Evolutionary conservation across 208 protist species (phyloP).

Genomic region (Crithidia acanthocephali): DNA sequence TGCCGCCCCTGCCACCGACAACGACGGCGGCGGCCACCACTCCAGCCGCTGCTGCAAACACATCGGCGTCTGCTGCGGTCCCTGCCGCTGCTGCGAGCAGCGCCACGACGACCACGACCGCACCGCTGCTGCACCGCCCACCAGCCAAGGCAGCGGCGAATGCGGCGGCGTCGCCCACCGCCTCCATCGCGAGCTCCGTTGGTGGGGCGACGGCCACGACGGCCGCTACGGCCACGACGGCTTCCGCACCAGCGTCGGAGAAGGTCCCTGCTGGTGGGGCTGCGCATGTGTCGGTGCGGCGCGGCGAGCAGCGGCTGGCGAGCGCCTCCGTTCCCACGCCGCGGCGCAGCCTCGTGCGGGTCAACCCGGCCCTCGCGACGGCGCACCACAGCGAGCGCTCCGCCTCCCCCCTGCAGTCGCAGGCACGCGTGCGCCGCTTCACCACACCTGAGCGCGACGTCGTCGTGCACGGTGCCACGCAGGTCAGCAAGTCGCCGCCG

Average conservation of each 20-base stretch:
- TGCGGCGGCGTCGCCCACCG: neutral
- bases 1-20: neutral
- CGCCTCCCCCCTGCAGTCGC: slow-evolving; percentile 1
- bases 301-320: slow-evolving; percentile 30
- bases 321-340: slow-evolving; percentile 4
- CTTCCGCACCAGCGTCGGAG: neutral
- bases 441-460: slow-evolving; percentile 37
- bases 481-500: slow-evolving; percentile 34
- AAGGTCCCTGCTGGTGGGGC: neutral
- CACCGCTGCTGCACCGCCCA: slow-evolving; percentile 6
- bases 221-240: neutral
- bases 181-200: neutral
- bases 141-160: neutral
- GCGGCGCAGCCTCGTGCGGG: slow-evolving; percentile 14
- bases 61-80: neutral
- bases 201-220: neutral
- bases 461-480: slow-evolving; percentile 36
- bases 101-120: neutral
- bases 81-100: neutral
- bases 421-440: slow-evolving; percentile 1
- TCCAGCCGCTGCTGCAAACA: neutral
- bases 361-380: neutral
- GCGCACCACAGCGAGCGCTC: slow-evolving; percentile 5
- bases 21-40: neutral
- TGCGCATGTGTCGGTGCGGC: slow-evolving; percentile 11